Evolutionary conservation across 1,284 basidiomycete genomes (phyloP).

Genomic region (Heterobasidion parviporum): DNA sequence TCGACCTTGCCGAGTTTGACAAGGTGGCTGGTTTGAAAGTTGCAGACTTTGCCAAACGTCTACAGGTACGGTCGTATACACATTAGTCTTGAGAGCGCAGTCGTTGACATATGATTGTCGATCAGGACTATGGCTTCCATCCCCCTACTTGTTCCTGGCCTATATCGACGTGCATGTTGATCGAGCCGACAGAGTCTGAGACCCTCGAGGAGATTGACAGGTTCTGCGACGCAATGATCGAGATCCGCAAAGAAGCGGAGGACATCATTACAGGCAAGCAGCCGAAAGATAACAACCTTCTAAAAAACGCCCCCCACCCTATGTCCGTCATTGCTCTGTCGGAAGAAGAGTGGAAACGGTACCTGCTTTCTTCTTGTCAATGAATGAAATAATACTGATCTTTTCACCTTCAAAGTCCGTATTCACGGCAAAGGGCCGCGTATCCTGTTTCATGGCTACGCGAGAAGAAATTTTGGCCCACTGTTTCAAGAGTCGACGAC

Average conservation of each 20-base stretch:
- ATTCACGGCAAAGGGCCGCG: conserved; percentile 78
- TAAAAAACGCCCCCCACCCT: conserved; percentile 94
- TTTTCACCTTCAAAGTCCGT: conserved; percentile 46
- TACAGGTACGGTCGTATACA: conserved; percentile 48
- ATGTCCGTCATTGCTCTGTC: conserved; percentile 63
- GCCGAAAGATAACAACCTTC: conserved; percentile 80
- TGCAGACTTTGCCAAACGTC: conserved; percentile 90
- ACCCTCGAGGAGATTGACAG: conserved; percentile 86
- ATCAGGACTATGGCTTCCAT: conserved; percentile 80
- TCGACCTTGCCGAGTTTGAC: conserved; percentile 94
- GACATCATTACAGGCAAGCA: conserved; percentile 83
- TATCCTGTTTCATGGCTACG: conserved; percentile 76
- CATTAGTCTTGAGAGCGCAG: conserved; percentile 18
- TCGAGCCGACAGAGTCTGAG: conserved; percentile 94
- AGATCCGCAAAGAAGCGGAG: conserved; percentile 87
- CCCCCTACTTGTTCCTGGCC: conserved; percentile 94
- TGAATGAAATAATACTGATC: neutral
- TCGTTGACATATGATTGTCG: conserved; percentile 10
- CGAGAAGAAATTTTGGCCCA: conserved; percentile 92
- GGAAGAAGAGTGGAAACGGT: conserved; percentile 81
- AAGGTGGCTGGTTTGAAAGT: conserved; percentile 86
- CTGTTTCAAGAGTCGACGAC: conserved; percentile 86
- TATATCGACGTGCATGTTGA: conserved; percentile 88
- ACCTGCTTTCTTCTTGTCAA: conserved; percentile 14
- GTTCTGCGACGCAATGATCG: conserved; percentile 96